A percentile compares a stretch with the other conserved stretches of the same genome.
Evolutionary conservation across 2,329 filamentous ascomycete species (phyloP).

Genomic region (Leptographium flavum): DNA sequence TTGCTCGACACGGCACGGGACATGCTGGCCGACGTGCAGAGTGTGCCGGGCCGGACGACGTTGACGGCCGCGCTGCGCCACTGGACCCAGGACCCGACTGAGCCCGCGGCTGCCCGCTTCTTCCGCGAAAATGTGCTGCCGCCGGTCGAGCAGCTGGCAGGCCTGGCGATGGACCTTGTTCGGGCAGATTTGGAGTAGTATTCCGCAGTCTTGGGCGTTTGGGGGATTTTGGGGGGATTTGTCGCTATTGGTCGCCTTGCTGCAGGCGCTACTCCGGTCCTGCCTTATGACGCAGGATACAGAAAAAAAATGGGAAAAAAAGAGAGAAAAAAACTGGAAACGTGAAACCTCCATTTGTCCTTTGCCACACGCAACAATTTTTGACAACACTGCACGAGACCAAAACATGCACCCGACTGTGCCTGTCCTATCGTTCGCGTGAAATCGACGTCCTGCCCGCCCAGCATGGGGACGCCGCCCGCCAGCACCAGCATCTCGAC

Average conservation of each 20-base stretch:
- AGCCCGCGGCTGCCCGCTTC: slow-evolving; percentile 27
- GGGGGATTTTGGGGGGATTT: slow-evolving; percentile 30
- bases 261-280: no score
- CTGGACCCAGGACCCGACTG: slow-evolving; percentile 28
- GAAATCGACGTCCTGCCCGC: not conserved
- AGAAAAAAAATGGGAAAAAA: not conserved
- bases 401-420: no score
- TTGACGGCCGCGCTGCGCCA: slow-evolving; percentile 27
- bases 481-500: not conserved
- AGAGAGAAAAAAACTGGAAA: no score
- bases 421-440: no score
- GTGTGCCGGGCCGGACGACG: slow-evolving; percentile 28
- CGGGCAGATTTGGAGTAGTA: slow-evolving; percentile 21
- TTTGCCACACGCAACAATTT: no score
- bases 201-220: no score
- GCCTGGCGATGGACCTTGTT: slow-evolving; percentile 29
- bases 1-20: slow-evolving; percentile 27
- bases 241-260: not conserved
- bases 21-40: slow-evolving; percentile 34
- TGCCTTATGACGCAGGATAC: no score
- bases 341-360: no score
- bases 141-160: slow-evolving; percentile 31
- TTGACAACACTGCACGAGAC: no score
- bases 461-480: not conserved
- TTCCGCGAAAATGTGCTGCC: slow-evolving; percentile 34